phyloP scores from a whole-genome alignment of 2,329 filamentous ascomycete genomes.

The Claviceps paspali region DNA sequence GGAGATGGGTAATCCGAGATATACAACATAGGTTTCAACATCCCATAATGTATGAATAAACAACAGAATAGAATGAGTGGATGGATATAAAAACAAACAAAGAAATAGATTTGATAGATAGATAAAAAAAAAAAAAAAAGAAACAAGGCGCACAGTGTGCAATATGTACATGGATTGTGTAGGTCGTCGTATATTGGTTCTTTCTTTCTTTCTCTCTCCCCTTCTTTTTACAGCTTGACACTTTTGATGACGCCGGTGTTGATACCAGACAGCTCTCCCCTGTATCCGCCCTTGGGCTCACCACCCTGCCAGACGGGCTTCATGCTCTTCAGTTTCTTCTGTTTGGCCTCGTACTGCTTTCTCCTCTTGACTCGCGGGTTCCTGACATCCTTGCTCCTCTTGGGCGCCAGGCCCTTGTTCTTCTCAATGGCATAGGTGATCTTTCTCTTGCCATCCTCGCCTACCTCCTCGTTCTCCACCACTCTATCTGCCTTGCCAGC shows the following conservation, averaged over 20 bases:
- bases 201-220: too few species aligned
- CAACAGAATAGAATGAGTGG: too few species aligned
- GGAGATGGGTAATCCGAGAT: too few species aligned
- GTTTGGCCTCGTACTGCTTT: conserved; percentile 89
- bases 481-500: conserved; percentile 50
- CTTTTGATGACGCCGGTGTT: conserved; percentile 89
- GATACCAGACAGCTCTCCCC: conserved; percentile 87
- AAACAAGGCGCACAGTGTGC: not conserved
- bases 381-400: conserved; percentile 81
- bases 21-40: too few species aligned
- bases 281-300: conserved; percentile 71
- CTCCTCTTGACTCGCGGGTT: conserved; percentile 98
- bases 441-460: conserved; percentile 74
- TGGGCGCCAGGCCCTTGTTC: conserved; percentile 88
- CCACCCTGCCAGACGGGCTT: conserved; percentile 76
- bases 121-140: not conserved
- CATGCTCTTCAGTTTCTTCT: conserved; percentile 89
- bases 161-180: not conserved
- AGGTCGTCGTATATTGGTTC: too few species aligned
- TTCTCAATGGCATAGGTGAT: conserved; percentile 92
- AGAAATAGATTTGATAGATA: too few species aligned
- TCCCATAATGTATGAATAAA: too few species aligned
- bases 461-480: conserved; percentile 52
- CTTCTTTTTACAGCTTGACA: conserved; percentile 81
- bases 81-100: too few species aligned